Base-by-base conservation (phyloP, 208 protist species). In the Trypanosoma lewisi region DNA sequence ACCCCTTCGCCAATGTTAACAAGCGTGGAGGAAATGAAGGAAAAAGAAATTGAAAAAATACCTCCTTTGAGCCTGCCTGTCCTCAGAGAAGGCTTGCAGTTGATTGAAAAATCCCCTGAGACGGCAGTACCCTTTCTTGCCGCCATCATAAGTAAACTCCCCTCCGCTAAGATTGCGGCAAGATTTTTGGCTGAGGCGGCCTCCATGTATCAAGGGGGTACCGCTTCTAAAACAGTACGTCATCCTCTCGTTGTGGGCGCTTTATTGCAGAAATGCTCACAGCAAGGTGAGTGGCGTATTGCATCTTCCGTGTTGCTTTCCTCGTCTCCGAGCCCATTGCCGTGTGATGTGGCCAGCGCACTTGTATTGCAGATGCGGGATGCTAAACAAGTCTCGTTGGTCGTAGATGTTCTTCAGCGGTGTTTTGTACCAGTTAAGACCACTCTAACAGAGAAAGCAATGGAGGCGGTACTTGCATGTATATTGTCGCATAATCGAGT, bases 401-500 rank as follows among this genome's bases (percentile, higher is more conserved):
- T 80, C 31, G 77, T 92, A 27, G 82, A 77, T 6, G 57, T 95
- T 37, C 68, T 95, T 44, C 80, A 85, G 25, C 66, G 80, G 19
- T 78, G 84, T 75, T 70, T 95, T 52, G 76, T 95, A 33, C 85
- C 89, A 4, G 75, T 75, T 4, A 59, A 67, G 7, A 77, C 74
- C 34, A 31, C 21, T 7, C 53, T 95, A 47, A 81, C 70, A 11
- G 42, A 63, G 11, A 25, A 30, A 14, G 81, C 89, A 17, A 66
- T 88, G 65, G 77, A 83, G 36, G 85, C 83, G 5, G 54, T 89
- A 59, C 58, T 90, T 25, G 75, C 84, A 52, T 86, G 77, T 45
- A 67, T 85, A 2, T 59, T 93, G 27, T 81, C 82, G 11, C 82
- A 93, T 67, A 93, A 90, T 67, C 77, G 78, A 0, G 42, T 33